Evolutionary conservation across 1,139 yeast species (phyloP).

Genomic region (Candida tetrigidarum): DNA sequence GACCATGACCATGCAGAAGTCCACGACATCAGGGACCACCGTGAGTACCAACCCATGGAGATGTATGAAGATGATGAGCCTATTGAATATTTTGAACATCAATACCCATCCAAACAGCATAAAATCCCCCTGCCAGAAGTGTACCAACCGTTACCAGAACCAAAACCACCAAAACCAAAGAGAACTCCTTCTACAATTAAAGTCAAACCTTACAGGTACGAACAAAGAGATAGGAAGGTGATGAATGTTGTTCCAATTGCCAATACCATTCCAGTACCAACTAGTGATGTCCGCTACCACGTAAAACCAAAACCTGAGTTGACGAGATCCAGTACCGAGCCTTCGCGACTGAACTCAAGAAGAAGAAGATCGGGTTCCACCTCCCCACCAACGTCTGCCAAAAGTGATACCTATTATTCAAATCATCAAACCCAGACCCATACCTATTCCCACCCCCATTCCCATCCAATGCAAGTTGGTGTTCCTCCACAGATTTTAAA

Average conservation of each 20-base stretch:
- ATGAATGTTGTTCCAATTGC: not conserved
- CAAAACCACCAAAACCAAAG: slow-evolving; percentile 11
- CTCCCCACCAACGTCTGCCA: slow-evolving; percentile 6
- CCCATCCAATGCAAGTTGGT: not conserved
- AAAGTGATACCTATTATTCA: slow-evolving; percentile 2
- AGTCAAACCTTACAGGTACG: slow-evolving; percentile 19
- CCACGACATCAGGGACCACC: not conserved
- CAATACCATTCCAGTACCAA: slow-evolving; percentile 1
- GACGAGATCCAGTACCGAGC: slow-evolving; percentile 16
- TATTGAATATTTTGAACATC: slow-evolving; percentile 1
- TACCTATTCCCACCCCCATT: not conserved
- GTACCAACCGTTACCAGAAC: slow-evolving; percentile 6
- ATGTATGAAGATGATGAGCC: slow-evolving; percentile 6
- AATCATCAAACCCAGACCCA: not conserved
- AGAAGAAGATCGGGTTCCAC: slow-evolving; percentile 4
- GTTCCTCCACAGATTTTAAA: slow-evolving; percentile 5
- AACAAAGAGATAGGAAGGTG: slow-evolving; percentile 6
- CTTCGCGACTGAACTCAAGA: slow-evolving; percentile 11
- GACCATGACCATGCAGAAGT: slow-evolving; percentile 1
- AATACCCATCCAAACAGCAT: not conserved
- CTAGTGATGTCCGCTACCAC: not conserved
- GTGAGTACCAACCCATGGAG: slow-evolving; percentile 3
- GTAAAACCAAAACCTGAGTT: slow-evolving; percentile 9
- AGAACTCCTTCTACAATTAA: slow-evolving; percentile 16
- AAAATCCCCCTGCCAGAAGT: slow-evolving; percentile 2